Conservation (phyloP, 352 stramenopile species). For the Pythium aphanidermatum region DNA sequence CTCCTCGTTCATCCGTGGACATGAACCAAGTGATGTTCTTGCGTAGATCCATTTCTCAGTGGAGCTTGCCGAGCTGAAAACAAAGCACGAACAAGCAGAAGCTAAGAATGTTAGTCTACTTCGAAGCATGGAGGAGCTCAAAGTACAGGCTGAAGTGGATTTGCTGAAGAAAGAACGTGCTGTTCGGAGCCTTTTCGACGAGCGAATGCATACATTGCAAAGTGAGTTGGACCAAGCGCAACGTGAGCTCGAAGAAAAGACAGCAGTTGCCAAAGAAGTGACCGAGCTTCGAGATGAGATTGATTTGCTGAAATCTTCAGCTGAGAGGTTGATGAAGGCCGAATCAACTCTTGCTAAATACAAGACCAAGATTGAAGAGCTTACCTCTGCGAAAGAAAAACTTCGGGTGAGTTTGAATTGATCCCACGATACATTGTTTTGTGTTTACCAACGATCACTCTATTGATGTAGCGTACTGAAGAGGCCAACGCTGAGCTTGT, state of each 20-base stretch:
- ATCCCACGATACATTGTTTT: background rate
- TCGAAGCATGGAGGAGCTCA: slow-evolving; percentile 28
- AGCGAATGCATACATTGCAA: slow-evolving; percentile 43
- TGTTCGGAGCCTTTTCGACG: slow-evolving; percentile 42
- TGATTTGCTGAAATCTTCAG: slow-evolving; percentile 51
- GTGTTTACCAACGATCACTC: background rate
- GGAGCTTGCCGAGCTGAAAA: slow-evolving; percentile 22
- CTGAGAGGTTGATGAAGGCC: slow-evolving; percentile 39
- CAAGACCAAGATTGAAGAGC: slow-evolving; percentile 61
- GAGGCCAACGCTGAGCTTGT: slow-evolving; percentile 47
- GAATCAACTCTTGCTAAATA: slow-evolving; percentile 53
- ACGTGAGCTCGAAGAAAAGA: slow-evolving; percentile 29
- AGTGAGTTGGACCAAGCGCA: slow-evolving; percentile 27
- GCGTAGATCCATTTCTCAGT: slow-evolving; percentile 31
- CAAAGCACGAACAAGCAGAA: slow-evolving; percentile 20
- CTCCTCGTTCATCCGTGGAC: background rate
- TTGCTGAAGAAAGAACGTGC: slow-evolving; percentile 49
- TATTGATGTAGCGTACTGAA: slow-evolving; percentile 36
- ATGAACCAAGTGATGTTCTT: background rate
- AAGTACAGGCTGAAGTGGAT: slow-evolving; percentile 40
- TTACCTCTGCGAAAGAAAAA: slow-evolving; percentile 43
- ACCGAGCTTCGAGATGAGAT: slow-evolving; percentile 50
- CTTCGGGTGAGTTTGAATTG: slow-evolving; percentile 29
- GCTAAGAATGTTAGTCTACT: slow-evolving; percentile 26
- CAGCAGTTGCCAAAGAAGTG: slow-evolving; percentile 29